Percentiles rank a stretch among this genome's conserved stretches.
These are phyloP conservation scores for Lactifluus pinguis DNA, from an alignment of 768 basidiomycete genomes.

Conservation along the genomic window DNA sequence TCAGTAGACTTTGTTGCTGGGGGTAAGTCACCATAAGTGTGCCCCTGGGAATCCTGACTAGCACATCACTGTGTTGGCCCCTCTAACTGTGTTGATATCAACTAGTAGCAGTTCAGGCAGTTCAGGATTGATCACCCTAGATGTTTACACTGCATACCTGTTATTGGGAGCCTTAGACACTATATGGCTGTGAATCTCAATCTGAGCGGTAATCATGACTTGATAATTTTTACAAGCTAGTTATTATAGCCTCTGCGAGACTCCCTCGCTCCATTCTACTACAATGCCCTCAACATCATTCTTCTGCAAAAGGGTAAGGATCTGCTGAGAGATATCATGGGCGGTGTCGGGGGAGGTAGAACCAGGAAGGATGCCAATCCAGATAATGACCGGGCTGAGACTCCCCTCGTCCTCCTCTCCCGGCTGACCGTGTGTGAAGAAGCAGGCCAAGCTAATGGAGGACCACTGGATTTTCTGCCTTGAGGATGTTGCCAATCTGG, in stretches of 20 bases:
- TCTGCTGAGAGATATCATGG: conserved; percentile 17
- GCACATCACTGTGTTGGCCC: no score
- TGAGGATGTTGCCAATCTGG: not conserved
- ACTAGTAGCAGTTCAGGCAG: no score
- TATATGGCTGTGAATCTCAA: no score
- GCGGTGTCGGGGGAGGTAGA: conserved; percentile 19
- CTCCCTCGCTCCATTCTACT: not conserved
- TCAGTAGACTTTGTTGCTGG: no score
- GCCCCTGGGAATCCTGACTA: not conserved
- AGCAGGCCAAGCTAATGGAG: not conserved
- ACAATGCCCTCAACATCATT: not conserved
- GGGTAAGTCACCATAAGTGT: no score
- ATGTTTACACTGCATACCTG: no score
- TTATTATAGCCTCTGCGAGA: not conserved
- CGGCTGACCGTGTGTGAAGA: not conserved
- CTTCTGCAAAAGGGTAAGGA: conserved; percentile 7
- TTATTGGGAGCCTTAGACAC: no score
- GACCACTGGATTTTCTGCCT: not conserved
- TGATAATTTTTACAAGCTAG: no score
- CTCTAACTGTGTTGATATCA: no score
- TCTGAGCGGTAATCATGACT: no score
- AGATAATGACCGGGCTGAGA: conserved; percentile 22
- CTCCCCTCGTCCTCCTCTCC: conserved; percentile 6
- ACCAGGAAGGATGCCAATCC: conserved; percentile 18
- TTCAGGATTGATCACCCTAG: no score